Conservation (phyloP, 768 basidiomycete species). For the Butyriboletus loyo region DNA sequence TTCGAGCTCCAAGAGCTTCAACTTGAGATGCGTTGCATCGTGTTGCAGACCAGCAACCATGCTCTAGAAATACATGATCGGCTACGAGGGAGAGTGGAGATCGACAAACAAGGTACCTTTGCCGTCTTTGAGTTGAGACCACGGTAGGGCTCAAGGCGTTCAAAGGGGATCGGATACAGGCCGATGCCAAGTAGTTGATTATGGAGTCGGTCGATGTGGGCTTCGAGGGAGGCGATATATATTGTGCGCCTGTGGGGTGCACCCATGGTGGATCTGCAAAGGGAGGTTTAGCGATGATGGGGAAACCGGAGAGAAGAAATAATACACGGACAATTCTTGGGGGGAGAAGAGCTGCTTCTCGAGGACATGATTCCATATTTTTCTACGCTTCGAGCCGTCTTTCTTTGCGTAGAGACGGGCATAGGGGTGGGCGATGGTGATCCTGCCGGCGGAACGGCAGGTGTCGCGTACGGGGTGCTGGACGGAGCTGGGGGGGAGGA, state of each 20-base stretch:
- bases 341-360: slow-evolving; percentile 70
- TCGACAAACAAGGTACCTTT: slow-evolving; percentile 45
- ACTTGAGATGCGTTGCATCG: slow-evolving; percentile 54
- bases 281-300: background rate
- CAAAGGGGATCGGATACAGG: slow-evolving; percentile 54
- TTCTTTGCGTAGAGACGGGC: slow-evolving; percentile 67
- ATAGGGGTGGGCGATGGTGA: slow-evolving; percentile 59
- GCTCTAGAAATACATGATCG: slow-evolving; percentile 40
- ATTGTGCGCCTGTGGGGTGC: slow-evolving; percentile 67
- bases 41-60: slow-evolving; percentile 72
- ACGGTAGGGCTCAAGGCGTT: slow-evolving; percentile 58
- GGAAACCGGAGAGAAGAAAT: background rate
- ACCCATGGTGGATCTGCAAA: slow-evolving; percentile 56
- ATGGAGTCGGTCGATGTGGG: slow-evolving; percentile 68
- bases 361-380: slow-evolving; percentile 75
- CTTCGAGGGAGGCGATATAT: slow-evolving; percentile 70
- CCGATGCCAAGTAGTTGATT: slow-evolving; percentile 51
- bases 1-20: slow-evolving; percentile 67
- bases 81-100: background rate
- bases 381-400: slow-evolving; percentile 61
- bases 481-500: background rate
- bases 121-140: slow-evolving; percentile 77
- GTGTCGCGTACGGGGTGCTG: slow-evolving; percentile 19
- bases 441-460: slow-evolving; percentile 20
- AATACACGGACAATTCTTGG: slow-evolving; percentile 54